Conservation (phyloP, 1,139 yeast genomes). For the Blastobotrys indianensis region DNA sequence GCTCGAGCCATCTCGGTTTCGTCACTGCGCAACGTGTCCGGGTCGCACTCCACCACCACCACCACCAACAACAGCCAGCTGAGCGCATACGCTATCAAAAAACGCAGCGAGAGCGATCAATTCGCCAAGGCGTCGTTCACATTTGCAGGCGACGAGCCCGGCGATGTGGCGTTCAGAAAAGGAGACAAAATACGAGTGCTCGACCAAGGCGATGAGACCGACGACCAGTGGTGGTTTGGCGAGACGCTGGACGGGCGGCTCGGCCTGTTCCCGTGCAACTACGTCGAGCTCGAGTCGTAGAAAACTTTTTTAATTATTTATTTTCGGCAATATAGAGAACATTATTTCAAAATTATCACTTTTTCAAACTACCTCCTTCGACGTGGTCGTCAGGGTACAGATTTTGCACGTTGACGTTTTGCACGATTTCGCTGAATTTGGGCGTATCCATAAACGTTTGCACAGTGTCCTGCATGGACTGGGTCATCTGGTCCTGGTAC, state of each 20-base stretch:
- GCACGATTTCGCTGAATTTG: no score
- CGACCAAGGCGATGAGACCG: slow-evolving; percentile 35
- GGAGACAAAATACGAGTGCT: slow-evolving; percentile 48
- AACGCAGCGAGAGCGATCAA: slow-evolving; percentile 18
- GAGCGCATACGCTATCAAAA: slow-evolving; percentile 5
- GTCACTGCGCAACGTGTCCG: slow-evolving; percentile 1
- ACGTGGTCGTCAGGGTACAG: no score
- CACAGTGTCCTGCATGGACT: no score
- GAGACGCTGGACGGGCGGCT: slow-evolving; percentile 38
- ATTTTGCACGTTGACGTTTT: no score
- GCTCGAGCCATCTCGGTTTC: slow-evolving; percentile 22
- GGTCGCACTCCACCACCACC: slow-evolving; percentile 10
- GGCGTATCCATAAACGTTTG: no score
- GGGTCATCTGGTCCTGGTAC: no score
- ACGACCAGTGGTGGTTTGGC: slow-evolving; percentile 60
- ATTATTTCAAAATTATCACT: no score
- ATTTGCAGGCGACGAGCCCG: slow-evolving; percentile 37
- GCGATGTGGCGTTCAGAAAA: slow-evolving; percentile 45
- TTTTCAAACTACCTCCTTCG: no score
- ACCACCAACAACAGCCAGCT: not conserved
- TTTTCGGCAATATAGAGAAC: no score
- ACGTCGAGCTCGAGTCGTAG: slow-evolving; percentile 33
- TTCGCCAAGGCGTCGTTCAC: slow-evolving; percentile 34
- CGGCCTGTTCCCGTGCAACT: slow-evolving; percentile 55
- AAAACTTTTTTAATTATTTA: not conserved